phyloP scores from a whole-genome alignment of 2,329 filamentous ascomycete species.

The Escovopsis sp. region DNA sequence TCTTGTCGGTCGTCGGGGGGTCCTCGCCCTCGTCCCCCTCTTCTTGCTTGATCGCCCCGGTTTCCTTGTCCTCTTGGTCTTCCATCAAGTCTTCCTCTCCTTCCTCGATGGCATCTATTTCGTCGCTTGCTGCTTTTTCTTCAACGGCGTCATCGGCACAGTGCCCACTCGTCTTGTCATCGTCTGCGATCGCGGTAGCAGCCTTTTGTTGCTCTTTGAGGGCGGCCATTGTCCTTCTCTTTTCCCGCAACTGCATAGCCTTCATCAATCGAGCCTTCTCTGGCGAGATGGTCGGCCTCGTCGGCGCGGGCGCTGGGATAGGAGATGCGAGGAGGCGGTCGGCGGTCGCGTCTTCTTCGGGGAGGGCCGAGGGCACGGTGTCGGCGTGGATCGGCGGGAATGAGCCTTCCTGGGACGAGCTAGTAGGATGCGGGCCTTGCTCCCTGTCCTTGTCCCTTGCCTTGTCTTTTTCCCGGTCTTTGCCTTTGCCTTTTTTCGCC shows the following conservation, averaged over 20 bases:
- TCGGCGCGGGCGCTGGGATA: constrained; percentile 21
- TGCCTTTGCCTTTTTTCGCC: constrained; percentile 30
- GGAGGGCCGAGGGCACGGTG: constrained; percentile 17
- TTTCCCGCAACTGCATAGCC: constrained; percentile 78
- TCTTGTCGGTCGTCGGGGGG: constrained; percentile 13
- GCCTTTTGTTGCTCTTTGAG: constrained; percentile 10
- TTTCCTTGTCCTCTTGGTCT: constrained; percentile 6
- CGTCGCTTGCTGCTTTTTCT: background rate
- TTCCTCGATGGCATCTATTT: constrained; percentile 4
- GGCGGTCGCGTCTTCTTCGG: constrained; percentile 16
- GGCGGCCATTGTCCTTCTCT: constrained; percentile 39
- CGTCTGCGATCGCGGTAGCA: constrained; percentile 3
- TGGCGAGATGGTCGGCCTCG: constrained; percentile 50
- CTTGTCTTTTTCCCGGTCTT: constrained; percentile 6
- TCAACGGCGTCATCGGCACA: background rate
- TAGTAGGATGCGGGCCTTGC: background rate
- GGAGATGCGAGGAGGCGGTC: constrained; percentile 23
- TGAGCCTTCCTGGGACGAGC: constrained; percentile 21
- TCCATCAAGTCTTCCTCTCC: constrained; percentile 2
- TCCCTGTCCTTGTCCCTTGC: no score
- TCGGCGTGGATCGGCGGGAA: constrained; percentile 23
- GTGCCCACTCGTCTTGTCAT: background rate
- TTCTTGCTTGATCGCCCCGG: constrained; percentile 7
- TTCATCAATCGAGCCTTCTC: constrained; percentile 92
- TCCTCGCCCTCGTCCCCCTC: constrained; percentile 9